Evolutionary conservation across 805 yeast species (phyloP), one percentile per base, ranked within the genome.

Genomic region (Pichia occidentalis): DNA sequence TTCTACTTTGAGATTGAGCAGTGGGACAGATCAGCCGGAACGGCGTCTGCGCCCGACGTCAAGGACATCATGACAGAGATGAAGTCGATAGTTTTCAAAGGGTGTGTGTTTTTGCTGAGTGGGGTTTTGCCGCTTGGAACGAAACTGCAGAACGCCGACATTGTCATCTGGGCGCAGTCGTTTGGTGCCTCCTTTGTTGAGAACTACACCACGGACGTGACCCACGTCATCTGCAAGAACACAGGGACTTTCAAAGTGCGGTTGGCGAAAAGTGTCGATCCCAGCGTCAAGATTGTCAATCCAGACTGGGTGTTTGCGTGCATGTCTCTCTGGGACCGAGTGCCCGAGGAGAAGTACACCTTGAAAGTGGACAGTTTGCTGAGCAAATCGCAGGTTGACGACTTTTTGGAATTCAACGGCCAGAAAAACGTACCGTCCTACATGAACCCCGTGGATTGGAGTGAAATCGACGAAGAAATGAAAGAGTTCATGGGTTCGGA

Each of bases 231-330:
- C 13, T 85, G 96, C 29, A 73, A 80, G 42, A 80, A 80, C 36
- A 77, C 87, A 1, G 78, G 80, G 14, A 92, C 98, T 0, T 73
- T 76, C 51, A 90, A 90, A 56, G 95, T 88, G 8, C 71, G 88
- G 32, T 70, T 81, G 23, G 97, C 96, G 0, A 75, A 72, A 52
- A 65, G 80, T 0, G 64, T 75, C 38, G 63, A 76, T 28, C 78
- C 80, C 1, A 43, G 58, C 16, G 80, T 81, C 24, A 77, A 80
- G 49, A 71, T 90, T n/a, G 95, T 90, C 14, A 80, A 79, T 51
- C 88, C 95, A 3, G 92, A 85, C 51, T 90, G 98, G 98, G 61
- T 90, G 3, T 88, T 88, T 62, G 78, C 81, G 25, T 84, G 96
- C 57, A 66, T 90, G 47, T 77, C 87, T 7, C 61, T 70, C 19